Base-by-base conservation (phyloP, 495 filamentous ascomycete species). In the Xylaria venustula region DNA sequence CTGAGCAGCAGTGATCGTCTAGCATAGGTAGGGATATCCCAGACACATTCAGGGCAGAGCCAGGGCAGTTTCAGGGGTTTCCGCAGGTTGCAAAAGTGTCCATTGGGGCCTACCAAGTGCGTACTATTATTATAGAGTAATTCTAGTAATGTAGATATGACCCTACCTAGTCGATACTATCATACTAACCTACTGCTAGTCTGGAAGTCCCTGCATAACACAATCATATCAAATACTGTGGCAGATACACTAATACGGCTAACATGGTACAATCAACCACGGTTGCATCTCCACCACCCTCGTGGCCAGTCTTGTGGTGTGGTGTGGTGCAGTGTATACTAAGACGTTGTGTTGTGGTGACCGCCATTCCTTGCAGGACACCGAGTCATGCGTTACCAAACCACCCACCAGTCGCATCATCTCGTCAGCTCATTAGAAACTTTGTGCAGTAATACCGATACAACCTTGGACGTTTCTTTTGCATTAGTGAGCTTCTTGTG, bases 311-410 rank as follows among this genome's bases (percentile, higher is more conserved):
- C 7, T 19, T 8, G n/a, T 15, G 7, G 37, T 3, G 37, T 40
- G 37, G 37, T 15, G 14, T 40, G 14, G 7, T 15, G 37, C 15
- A 40, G 6, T 15, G 37, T 34, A 34, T 34, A 5, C 5, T 34
- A 34, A 34, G 30, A 15, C 28, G 37, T 26, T 32, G 52, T 54
- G 52, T 55, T 23, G 37, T 59, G 46, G 56, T 59, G 46, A 59
- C 56, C 56, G 56, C 56, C 25, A 44, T 59, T 51, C 56, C 47
- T 32, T 59, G 56, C 56, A 59, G 56, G 56, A 44, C 45, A 59
- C 47, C 56, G 47, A 50, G 56, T 59, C 55, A 58, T 58, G 45
- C 53, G 53, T 55, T 55, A 55, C 53, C 40, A 11, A 45, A 28
- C 25, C 40, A 32, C 2, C 37, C 19, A 45, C 52, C 40, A 44